Evolutionary conservation across 2,329 filamentous ascomycete species (phyloP).

Genomic region (Hypoxylon sp.): DNA sequence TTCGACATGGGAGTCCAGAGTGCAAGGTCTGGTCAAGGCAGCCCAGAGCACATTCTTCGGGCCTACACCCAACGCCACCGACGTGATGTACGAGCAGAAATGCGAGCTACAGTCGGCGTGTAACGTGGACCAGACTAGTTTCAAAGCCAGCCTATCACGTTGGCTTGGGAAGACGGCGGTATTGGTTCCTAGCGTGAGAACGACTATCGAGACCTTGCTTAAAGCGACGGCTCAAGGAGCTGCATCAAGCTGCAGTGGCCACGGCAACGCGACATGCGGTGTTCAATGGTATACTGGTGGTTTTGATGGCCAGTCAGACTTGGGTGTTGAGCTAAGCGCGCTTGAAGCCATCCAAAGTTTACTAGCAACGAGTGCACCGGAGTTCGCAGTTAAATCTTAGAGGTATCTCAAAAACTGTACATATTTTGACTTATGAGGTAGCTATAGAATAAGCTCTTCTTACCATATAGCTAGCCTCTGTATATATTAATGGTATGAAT

Average conservation of each 20-base stretch:
- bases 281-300: conserved; percentile 53
- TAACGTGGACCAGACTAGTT: conserved; percentile 56
- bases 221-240: conserved; percentile 54
- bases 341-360: conserved; percentile 55
- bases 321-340: conserved; percentile 56
- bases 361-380: conserved; percentile 43
- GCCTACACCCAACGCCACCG: conserved; percentile 43
- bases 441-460: not conserved
- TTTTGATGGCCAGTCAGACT: conserved; percentile 55
- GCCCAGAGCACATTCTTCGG: conserved; percentile 51
- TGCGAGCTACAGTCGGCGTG: conserved; percentile 60
- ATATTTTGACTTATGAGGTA: not conserved
- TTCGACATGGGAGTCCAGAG: conserved; percentile 54
- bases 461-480: not conserved
- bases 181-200: conserved; percentile 54
- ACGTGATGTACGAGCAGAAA: conserved; percentile 57
- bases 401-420: conserved; percentile 7
- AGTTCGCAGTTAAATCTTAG: conserved; percentile 36
- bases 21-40: conserved; percentile 55
- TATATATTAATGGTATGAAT: not conserved
- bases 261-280: conserved; percentile 53
- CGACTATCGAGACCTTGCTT: conserved; percentile 52
- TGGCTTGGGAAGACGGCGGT: conserved; percentile 55
- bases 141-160: conserved; percentile 52
- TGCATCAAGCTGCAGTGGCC: conserved; percentile 53